These are phyloP conservation scores for Canavalia gladiata DNA, from an alignment of 306 rosid genomes.

Conservation along the genomic window DNA sequence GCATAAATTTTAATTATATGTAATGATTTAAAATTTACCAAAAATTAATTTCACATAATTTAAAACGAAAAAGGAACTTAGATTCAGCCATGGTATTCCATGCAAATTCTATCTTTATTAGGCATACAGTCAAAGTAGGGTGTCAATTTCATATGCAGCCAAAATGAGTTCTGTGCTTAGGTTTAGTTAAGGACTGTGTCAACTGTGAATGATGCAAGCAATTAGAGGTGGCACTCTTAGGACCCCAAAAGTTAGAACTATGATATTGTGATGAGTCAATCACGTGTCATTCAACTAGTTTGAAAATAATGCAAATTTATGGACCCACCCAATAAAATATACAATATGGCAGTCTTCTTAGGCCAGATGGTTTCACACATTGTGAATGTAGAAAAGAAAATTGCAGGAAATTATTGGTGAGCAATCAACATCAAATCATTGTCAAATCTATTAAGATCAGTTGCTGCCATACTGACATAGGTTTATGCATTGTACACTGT, in stretches of 20 bases:
- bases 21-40: no score
- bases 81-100: slow-evolving; percentile 28
- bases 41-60: no score
- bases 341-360: slow-evolving; percentile 43
- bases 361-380: slow-evolving; percentile 58
- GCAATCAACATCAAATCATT: slow-evolving; percentile 73
- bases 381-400: slow-evolving; percentile 49
- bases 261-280: slow-evolving; percentile 49
- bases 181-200: slow-evolving; percentile 28
- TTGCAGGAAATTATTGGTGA: slow-evolving; percentile 56
- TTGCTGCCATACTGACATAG: slow-evolving; percentile 26
- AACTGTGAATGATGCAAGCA: slow-evolving; percentile 27
- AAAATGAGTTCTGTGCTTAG: neutral
- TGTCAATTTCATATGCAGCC: slow-evolving; percentile 7
- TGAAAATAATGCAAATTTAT: slow-evolving; percentile 58
- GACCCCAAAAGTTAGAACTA: slow-evolving; percentile 49
- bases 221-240: slow-evolving; percentile 42
- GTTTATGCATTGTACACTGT: neutral
- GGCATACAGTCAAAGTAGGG: neutral
- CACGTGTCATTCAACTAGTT: slow-evolving; percentile 66
- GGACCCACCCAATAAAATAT: slow-evolving; percentile 44
- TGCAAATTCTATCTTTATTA: slow-evolving; percentile 17
- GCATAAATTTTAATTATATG: no score
- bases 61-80: neutral
- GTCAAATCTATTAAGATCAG: slow-evolving; percentile 51